phyloP scores from a whole-genome alignment of 139 green algal species.

The Parachlorella kessleri region DNA sequence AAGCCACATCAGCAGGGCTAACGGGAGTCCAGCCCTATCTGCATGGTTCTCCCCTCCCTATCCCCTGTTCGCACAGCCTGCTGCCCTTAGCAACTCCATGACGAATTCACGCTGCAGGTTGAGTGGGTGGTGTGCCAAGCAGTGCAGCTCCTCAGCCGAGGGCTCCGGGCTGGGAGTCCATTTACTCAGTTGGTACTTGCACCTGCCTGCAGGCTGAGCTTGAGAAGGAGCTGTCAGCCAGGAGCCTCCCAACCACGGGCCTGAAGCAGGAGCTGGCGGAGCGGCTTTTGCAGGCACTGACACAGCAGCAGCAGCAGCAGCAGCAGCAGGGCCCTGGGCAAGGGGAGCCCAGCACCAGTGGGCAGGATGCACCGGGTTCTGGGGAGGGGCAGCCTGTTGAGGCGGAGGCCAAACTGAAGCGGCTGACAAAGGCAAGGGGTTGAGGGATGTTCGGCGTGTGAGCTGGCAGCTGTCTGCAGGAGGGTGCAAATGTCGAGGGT shows the following conservation, averaged over 20 bases:
- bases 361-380: neutral
- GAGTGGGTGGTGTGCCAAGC: no score
- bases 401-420: neutral
- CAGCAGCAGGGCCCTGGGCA: neutral
- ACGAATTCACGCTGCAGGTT: neutral
- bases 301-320: neutral
- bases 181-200: neutral
- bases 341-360: neutral
- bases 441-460: neutral
- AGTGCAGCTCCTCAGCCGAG: no score
- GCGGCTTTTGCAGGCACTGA: neutral
- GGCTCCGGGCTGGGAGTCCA: no score
- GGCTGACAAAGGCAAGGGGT: neutral
- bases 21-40: neutral
- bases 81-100: neutral
- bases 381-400: neutral
- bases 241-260: neutral
- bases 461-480: neutral
- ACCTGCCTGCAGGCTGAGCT: neutral
- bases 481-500: neutral
- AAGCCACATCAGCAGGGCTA: no score
- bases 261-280: conserved; percentile 10
- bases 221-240: neutral
- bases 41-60: neutral
- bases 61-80: neutral